A percentile compares a stretch with the other conserved stretches of the same genome.
These are phyloP conservation scores for Saitozyma sp. DNA, from an alignment of 768 basidiomycete genomes.

Conservation along the genomic window DNA sequence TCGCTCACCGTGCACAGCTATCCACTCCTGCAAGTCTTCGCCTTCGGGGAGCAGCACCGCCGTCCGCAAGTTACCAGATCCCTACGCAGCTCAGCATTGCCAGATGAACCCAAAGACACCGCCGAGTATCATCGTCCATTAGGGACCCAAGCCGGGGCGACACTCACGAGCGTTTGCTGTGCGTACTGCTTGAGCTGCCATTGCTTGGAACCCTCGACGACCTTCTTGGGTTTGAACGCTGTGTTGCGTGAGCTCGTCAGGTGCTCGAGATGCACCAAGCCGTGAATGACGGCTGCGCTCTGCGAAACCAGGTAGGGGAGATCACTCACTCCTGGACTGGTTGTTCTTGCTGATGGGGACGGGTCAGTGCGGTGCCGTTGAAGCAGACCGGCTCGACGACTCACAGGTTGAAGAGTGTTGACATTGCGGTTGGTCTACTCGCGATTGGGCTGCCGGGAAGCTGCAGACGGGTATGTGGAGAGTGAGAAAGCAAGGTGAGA, in stretches of 20 bases:
- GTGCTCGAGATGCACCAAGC: neutral
- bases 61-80: conserved; percentile 88
- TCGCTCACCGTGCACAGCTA: conserved; percentile 93
- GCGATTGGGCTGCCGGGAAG: neutral
- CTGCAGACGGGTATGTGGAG: neutral
- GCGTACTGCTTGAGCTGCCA: conserved; percentile 90
- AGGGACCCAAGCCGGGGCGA: too few relatives aligned
- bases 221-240: conserved; percentile 91
- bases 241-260: neutral
- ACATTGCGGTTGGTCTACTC: conserved; percentile 31
- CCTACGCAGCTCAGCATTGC: too few relatives aligned
- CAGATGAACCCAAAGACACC: too few relatives aligned
- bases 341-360: conserved; percentile 25
- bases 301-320: neutral
- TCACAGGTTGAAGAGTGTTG: conserved; percentile 51
- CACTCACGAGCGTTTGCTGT: conserved; percentile 50
- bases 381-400: conserved; percentile 11
- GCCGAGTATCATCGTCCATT: too few relatives aligned
- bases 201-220: conserved; percentile 94
- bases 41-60: conserved; percentile 95
- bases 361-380: neutral
- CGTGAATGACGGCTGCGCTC: neutral
- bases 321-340: conserved; percentile 36
- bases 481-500: too few relatives aligned
- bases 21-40: conserved; percentile 96